A percentile compares a stretch with the other conserved stretches of the same genome.
These are phyloP conservation scores for Monosporascus sp. DNA, from an alignment of 2,329 filamentous ascomycete genomes.

Conservation along the genomic window DNA sequence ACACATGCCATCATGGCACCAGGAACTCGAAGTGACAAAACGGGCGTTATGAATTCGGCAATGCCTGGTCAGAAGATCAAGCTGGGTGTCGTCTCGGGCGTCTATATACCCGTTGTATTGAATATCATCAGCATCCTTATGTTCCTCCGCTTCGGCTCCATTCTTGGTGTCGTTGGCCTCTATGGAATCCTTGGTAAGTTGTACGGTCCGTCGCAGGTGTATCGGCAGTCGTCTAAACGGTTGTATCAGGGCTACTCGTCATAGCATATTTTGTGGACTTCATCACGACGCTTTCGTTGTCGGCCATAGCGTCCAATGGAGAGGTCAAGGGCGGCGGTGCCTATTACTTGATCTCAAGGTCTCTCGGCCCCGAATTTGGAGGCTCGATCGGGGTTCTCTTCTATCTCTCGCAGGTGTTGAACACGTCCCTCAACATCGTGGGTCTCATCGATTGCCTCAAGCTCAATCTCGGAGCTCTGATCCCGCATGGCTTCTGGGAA, in stretches of 20 bases:
- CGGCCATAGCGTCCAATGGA: conserved; percentile 84
- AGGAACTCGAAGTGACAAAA: conserved; percentile 14
- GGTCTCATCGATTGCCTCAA: conserved; percentile 79
- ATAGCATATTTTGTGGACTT: conserved; percentile 76
- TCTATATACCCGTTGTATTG: conserved; percentile 83
- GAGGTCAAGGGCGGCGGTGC: conserved; percentile 83
- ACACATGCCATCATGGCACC: conserved; percentile 9
- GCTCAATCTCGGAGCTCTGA: conserved; percentile 64
- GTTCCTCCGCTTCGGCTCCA: conserved; percentile 84
- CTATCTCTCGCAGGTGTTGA: conserved; percentile 85
- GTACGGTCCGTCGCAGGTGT: not conserved
- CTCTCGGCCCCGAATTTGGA: conserved; percentile 81
- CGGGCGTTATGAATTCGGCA: conserved; percentile 27
- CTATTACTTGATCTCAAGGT: conserved; percentile 84
- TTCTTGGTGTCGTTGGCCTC: conserved; percentile 75
- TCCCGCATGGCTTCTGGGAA: conserved; percentile 71
- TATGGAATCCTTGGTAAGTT: conserved; percentile 70
- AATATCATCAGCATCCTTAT: conserved; percentile 89
- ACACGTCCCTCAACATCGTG: conserved; percentile 82
- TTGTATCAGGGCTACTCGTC: conserved; percentile 58
- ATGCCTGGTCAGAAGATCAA: conserved; percentile 46
- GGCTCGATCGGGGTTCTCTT: conserved; percentile 85
- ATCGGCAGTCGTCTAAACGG: conserved; percentile 3
- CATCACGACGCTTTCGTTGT: conserved; percentile 80
- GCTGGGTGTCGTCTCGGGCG: conserved; percentile 70